Conservation (phyloP, 1,139 yeast species). For the Blastobotrys raffinosifermentans region DNA sequence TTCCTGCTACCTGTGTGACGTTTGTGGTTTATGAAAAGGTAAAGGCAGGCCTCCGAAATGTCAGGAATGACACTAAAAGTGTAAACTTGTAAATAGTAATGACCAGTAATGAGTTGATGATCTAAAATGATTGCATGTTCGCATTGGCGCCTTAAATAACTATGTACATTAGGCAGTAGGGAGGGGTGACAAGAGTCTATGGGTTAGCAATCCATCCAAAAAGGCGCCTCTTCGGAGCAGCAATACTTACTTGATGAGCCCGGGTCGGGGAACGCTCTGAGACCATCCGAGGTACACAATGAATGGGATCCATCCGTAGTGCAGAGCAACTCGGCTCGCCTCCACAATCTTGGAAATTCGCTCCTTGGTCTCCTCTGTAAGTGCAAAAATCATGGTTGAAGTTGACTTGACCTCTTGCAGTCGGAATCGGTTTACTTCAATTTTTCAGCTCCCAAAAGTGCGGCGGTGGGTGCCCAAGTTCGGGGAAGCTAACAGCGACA, state of each 20-base stretch:
- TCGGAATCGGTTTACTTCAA: too few relatives aligned
- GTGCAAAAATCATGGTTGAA: conserved; percentile 41
- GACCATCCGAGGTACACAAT: conserved; percentile 86
- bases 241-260: conserved; percentile 51
- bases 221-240: not conserved
- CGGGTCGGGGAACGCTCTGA: conserved; percentile 79
- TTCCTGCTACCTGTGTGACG: conserved; percentile 80
- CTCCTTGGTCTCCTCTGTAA: conserved; percentile 53
- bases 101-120: not conserved
- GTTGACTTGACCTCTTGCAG: too few relatives aligned
- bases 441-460: too few relatives aligned
- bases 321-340: conserved; percentile 79
- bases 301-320: conserved; percentile 96
- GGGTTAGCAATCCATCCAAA: not conserved
- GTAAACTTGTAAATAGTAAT: not conserved
- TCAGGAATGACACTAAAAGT: too few relatives aligned
- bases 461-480: too few relatives aligned
- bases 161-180: conserved; percentile 73
- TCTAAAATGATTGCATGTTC: not conserved
- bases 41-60: not conserved
- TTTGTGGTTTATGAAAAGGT: conserved; percentile 76
- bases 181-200: conserved; percentile 53
- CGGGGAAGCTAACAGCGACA: too few relatives aligned
- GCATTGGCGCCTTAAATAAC: not conserved
- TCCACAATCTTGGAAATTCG: conserved; percentile 79